Conservation (phyloP, 176 grass and related monocot genomes). For the Oryza glumipatula region DNA sequence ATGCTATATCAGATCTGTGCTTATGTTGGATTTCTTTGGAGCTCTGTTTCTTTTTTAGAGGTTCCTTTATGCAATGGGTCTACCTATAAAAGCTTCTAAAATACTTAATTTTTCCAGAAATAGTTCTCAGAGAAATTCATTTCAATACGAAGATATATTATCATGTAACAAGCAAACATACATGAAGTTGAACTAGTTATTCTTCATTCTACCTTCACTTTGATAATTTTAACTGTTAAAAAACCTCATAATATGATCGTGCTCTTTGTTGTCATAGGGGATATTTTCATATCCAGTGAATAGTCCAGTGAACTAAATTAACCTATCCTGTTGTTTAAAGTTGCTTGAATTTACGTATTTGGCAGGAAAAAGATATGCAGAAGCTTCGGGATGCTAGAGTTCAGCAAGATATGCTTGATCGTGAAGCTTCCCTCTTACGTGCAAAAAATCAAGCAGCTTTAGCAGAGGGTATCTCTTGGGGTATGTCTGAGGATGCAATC, state of each 20-base stretch:
- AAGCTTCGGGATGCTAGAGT: slow-evolving; percentile 74
- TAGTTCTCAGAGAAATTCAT: slow-evolving; percentile 6
- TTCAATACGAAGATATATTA: slow-evolving; percentile 7
- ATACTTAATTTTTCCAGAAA: neutral
- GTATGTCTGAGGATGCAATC: slow-evolving; percentile 87
- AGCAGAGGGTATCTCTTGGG: slow-evolving; percentile 94
- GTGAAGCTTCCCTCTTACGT: slow-evolving; percentile 84
- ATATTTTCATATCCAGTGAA: slow-evolving; percentile 5
- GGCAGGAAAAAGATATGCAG: slow-evolving; percentile 87
- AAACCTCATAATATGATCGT: neutral
- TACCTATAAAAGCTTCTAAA: neutral
- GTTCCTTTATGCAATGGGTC: neutral
- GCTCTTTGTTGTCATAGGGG: neutral
- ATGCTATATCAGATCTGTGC: neutral
- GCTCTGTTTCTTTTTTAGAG: neutral
- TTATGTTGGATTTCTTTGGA: slow-evolving; percentile 8
- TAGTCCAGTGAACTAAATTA: neutral
- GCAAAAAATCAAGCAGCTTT: slow-evolving; percentile 90
- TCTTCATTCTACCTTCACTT: slow-evolving; percentile 1
- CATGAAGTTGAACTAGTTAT: neutral
- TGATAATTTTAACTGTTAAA: neutral
- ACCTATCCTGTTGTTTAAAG: slow-evolving; percentile 20
- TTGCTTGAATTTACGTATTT: slow-evolving; percentile 36
- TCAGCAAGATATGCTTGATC: slow-evolving; percentile 69
- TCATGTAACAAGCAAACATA: neutral